Conservation (phyloP, 2,329 filamentous ascomycete species). For the Geosmithia putterillii region DNA sequence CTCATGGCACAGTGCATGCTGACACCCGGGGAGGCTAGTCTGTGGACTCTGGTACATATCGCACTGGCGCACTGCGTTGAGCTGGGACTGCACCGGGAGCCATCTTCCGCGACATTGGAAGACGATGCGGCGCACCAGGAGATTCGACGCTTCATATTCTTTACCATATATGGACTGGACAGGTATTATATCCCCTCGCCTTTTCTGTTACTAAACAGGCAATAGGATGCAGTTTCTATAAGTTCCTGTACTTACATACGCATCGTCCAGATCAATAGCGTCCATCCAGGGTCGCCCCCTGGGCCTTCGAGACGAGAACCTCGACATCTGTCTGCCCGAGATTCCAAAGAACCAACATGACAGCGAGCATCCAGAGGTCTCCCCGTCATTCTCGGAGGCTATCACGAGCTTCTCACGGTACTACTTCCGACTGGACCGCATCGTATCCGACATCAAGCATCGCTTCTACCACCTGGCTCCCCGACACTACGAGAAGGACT, state of each 20-base stretch:
- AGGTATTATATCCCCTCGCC: no score
- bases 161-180: constrained; percentile 20
- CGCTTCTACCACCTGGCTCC: constrained; percentile 9
- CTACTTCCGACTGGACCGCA: constrained; percentile 12
- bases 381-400: constrained; percentile 3
- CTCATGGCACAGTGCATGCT: constrained; percentile 18
- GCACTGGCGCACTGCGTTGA: constrained; percentile 24
- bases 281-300: constrained; percentile 24
- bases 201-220: neutral
- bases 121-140: constrained; percentile 4
- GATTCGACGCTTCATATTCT: constrained; percentile 16
- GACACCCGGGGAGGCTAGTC: constrained; percentile 17
- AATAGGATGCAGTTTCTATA: neutral
- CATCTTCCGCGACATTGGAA: constrained; percentile 2
- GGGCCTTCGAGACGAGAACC: constrained; percentile 22
- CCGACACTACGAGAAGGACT: constrained; percentile 3
- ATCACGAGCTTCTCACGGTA: constrained; percentile 10
- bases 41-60: constrained; percentile 22
- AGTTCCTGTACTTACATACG: neutral
- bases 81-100: constrained; percentile 21
- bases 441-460: constrained; percentile 11
- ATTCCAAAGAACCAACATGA: neutral
- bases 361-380: neutral
- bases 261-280: constrained; percentile 15
- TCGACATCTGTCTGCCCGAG: constrained; percentile 15